These are phyloP conservation scores for Platanthera zijinensis DNA, from an alignment of 106 monocot species.

Conservation along the genomic window DNA sequence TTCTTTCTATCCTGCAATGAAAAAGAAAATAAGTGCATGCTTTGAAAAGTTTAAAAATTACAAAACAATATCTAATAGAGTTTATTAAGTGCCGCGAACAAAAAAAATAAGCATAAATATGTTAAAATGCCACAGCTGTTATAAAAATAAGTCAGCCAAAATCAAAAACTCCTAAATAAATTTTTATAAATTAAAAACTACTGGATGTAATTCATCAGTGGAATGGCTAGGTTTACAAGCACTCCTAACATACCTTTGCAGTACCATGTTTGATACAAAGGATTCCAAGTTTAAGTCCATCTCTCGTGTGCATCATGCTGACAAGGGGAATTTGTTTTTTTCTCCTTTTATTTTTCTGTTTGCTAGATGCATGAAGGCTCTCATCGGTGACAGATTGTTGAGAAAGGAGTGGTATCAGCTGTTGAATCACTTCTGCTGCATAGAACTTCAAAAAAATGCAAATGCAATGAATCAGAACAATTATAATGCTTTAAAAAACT, in stretches of 20 bases:
- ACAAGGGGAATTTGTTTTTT: constrained; percentile 41
- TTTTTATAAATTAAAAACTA: not conserved
- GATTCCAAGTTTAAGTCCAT: constrained; percentile 72
- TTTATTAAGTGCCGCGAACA: not conserved
- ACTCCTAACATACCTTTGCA: constrained; percentile 49
- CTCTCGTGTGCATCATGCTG: constrained; percentile 69
- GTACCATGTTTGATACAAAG: constrained; percentile 82
- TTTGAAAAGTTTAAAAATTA: not conserved
- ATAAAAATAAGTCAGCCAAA: not conserved
- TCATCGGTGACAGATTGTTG: constrained; percentile 50
- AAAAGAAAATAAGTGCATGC: constrained; percentile 1
- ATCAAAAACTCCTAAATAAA: not conserved
- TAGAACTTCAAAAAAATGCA: constrained; percentile 36
- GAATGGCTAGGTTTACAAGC: not conserved
- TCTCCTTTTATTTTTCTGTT: constrained; percentile 35
- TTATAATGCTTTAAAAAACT: not conserved
- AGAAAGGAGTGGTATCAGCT: constrained; percentile 43
- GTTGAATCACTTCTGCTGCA: constrained; percentile 56
- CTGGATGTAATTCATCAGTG: not conserved
- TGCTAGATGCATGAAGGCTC: constrained; percentile 29
- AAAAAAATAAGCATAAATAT: not conserved
- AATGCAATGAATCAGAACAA: constrained; percentile 11
- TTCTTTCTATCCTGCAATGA: constrained; percentile 84
- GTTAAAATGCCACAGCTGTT: not conserved
- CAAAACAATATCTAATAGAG: not conserved